Evolutionary conservation across 2,329 filamentous ascomycete species (phyloP).

Genomic region (Colletotrichum kahawae): DNA sequence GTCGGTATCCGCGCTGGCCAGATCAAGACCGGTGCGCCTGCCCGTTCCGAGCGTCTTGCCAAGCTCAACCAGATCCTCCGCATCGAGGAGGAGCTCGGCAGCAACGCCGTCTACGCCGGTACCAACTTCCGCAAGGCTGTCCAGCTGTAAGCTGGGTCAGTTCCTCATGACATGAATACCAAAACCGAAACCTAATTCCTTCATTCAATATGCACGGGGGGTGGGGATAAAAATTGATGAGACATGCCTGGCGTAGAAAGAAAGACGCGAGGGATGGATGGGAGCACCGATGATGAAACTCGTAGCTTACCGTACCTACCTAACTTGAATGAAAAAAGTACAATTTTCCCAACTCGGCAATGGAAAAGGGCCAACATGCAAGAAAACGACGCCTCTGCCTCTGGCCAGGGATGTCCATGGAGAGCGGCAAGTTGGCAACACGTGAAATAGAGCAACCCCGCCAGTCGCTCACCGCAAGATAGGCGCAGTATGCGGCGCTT

Average conservation of each 20-base stretch:
- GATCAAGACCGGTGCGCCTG: conserved; percentile 98
- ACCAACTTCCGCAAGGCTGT: conserved; percentile 90
- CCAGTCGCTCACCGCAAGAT: conserved; percentile 1
- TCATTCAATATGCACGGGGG: neutral
- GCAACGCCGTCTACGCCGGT: conserved; percentile 90
- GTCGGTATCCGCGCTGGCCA: conserved; percentile 96
- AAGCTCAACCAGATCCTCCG: conserved; percentile 99
- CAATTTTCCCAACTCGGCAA: neutral
- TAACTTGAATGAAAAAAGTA: conserved; percentile 6
- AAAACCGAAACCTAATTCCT: neutral
- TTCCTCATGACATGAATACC: neutral
- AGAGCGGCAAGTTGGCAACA: neutral
- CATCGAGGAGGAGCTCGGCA: conserved; percentile 98
- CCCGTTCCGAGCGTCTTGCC: conserved; percentile 95
- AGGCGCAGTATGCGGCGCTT: neutral
- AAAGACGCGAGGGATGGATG: conserved; percentile 13
- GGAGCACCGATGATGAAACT: conserved; percentile 18
- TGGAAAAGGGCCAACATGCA: neutral
- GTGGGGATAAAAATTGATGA: conserved; percentile 12
- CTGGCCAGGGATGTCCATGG: neutral
- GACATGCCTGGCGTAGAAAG: conserved; percentile 7
- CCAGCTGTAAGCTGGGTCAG: conserved; percentile 69
- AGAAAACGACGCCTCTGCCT: neutral
- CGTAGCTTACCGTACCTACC: conserved; percentile 7
- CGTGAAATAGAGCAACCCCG: neutral